These are phyloP conservation scores for Ustilago hordei DNA, from an alignment of 1,284 basidiomycete genomes.

Conservation along the genomic window DNA sequence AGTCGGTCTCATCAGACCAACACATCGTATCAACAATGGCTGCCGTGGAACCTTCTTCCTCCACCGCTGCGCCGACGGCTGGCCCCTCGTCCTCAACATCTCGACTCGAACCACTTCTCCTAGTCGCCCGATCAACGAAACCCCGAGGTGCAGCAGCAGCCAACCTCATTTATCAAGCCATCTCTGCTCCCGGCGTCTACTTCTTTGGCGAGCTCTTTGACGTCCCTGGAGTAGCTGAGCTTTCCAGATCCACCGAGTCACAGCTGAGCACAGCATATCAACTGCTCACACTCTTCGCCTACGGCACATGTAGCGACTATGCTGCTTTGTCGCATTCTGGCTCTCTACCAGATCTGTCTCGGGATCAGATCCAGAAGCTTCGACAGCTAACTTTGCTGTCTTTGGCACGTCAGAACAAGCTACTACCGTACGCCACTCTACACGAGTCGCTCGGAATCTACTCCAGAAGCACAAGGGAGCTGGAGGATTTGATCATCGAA, in stretches of 20 bases:
- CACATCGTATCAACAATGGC: conserved; percentile 20
- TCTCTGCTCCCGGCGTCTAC: conserved; percentile 86
- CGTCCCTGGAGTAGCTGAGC: conserved; percentile 81
- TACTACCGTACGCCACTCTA: conserved; percentile 39
- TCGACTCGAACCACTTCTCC: conserved; percentile 80
- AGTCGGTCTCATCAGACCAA: neutral
- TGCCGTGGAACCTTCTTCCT: conserved; percentile 21
- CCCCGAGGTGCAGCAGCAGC: conserved; percentile 90
- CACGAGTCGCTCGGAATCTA: conserved; percentile 32
- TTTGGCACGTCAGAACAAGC: conserved; percentile 30
- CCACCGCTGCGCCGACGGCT: conserved; percentile 1
- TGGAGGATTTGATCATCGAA: conserved; percentile 96
- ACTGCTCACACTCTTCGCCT: conserved; percentile 87
- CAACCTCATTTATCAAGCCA: conserved; percentile 86
- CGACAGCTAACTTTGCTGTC: conserved; percentile 91
- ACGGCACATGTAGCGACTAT: conserved; percentile 82
- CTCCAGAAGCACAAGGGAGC: conserved; percentile 75
- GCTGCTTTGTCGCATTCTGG: neutral
- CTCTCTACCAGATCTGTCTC: conserved; percentile 72
- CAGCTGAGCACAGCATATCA: conserved; percentile 33
- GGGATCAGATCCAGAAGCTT: conserved; percentile 83
- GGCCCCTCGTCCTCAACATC: conserved; percentile 26
- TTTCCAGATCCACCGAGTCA: conserved; percentile 44
- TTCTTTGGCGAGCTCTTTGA: conserved; percentile 89
- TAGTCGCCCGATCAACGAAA: conserved; percentile 81